phyloP scores from a whole-genome alignment of 2,329 filamentous ascomycete genomes.

The Pseudogymnoascus pannorum region DNA sequence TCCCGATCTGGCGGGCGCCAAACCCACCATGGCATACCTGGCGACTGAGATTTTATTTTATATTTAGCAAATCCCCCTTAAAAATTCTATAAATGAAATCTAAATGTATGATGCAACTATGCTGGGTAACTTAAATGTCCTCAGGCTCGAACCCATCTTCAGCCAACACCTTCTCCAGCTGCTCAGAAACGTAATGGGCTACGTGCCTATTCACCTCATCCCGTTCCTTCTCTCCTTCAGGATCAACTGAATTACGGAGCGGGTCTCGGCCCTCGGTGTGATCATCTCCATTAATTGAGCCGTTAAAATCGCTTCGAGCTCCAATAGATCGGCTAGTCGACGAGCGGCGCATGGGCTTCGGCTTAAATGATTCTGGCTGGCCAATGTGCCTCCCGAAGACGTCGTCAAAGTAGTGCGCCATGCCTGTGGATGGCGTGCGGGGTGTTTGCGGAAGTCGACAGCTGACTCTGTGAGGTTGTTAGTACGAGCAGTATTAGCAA shows the following conservation, averaged over 20 bases:
- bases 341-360: slow-evolving; percentile 56
- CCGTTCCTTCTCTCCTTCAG: slow-evolving; percentile 43
- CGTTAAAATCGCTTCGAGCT: slow-evolving; percentile 69
- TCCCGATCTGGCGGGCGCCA: too few species aligned
- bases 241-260: slow-evolving; percentile 40
- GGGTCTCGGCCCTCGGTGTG: slow-evolving; percentile 32
- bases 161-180: slow-evolving; percentile 66
- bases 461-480: slow-evolving; percentile 55
- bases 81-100: neutral
- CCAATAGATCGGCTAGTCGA: slow-evolving; percentile 80
- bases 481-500: slow-evolving; percentile 28
- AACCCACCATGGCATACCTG: too few species aligned
- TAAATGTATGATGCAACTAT: neutral
- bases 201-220: slow-evolving; percentile 61
- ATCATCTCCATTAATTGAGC: slow-evolving; percentile 40
- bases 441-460: slow-evolving; percentile 91
- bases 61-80: neutral
- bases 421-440: slow-evolving; percentile 73
- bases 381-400: slow-evolving; percentile 56
- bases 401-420: slow-evolving; percentile 94
- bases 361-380: slow-evolving; percentile 33
- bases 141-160: slow-evolving; percentile 27
- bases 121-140: neutral
- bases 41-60: too few species aligned
- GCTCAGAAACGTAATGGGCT: slow-evolving; percentile 72